A percentile compares a stretch with the other conserved stretches of the same genome.
Evolutionary conservation across 805 yeast genomes (phyloP).

Genomic region (Ogataea nitratoaversa): DNA sequence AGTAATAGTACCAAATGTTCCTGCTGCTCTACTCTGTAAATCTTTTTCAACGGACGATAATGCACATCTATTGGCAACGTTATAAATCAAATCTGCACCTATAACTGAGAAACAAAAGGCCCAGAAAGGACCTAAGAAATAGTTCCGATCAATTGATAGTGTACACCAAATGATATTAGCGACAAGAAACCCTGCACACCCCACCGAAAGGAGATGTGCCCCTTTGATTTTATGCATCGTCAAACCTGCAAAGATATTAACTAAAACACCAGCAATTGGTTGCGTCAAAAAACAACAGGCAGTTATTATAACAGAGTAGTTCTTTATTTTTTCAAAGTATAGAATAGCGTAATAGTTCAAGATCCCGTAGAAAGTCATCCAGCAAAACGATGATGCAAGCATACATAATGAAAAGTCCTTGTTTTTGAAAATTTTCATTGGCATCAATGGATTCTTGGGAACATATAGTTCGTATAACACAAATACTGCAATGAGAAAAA

Average conservation of each 20-base stretch:
- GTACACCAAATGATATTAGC: constrained; percentile 42
- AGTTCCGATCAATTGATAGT: constrained; percentile 29
- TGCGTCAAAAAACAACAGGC: constrained; percentile 42
- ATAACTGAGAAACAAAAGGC: constrained; percentile 36
- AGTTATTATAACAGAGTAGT: constrained; percentile 37
- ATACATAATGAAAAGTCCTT: constrained; percentile 37
- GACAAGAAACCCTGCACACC: constrained; percentile 33
- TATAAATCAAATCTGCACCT: constrained; percentile 46
- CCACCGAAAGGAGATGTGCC: constrained; percentile 31
- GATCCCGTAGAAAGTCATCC: constrained; percentile 41
- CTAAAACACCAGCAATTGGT: constrained; percentile 38
- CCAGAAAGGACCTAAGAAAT: constrained; percentile 45
- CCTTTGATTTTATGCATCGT: constrained; percentile 44
- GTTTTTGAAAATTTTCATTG: constrained; percentile 38
- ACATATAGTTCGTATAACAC: constrained; percentile 36
- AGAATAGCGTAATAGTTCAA: constrained; percentile 36
- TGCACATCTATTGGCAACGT: constrained; percentile 41
- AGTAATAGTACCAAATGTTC: constrained; percentile 41
- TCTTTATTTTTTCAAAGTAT: constrained; percentile 38
- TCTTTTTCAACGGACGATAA: constrained; percentile 35
- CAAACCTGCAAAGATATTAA: constrained; percentile 43
- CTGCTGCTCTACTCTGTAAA: constrained; percentile 44
- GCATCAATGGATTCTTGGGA: constrained; percentile 44
- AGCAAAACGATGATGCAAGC: constrained; percentile 33
- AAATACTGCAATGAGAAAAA: constrained; percentile 30